Evolutionary conservation across 2,329 filamentous ascomycete species (phyloP), one percentile per base, ranked within the genome.

Genomic region (Leptographium lundbergii): DNA sequence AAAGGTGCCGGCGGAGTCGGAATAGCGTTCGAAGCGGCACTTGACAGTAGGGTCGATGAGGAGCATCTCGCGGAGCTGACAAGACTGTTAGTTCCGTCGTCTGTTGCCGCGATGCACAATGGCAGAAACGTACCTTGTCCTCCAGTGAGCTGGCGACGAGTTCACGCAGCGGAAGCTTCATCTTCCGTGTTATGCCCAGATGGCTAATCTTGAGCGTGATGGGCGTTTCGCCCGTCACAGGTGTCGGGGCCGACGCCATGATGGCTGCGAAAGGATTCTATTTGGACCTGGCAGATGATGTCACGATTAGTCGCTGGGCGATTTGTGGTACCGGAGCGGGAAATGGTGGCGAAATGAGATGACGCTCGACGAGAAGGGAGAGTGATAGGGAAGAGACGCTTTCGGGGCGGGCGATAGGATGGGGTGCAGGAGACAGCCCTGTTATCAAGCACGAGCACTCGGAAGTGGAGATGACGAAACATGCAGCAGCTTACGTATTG

Each of bases 81-180:
- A 51, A 6, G 48, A 19, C 1, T 34, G 32, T 34, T 34, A 34
- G 32, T 34, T 34, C 32, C 10, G 32, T 34, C 32, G 6, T 10
- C 9, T 34, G 7, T 9, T 9, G 32, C 27, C 4, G 27, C 4
- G 7, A 34, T 2, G 32, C 32, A 34, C 32, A 34, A 34, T 34
- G 6, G 6, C 32, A 10, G 7, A 67, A 65, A 81, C 87, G 70
- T 81, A 97, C 94, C 83, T 92, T 95, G 67, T 84, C 78, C 66
- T 91, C 89, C 47, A 99, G 82, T 54, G 84, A 79, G 63, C 76
- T 77, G 56, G 87, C 83, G 63, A 83, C 84, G 59, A 97, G 85
- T 66, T 97, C 92, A 70, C 86, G 85, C 69, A 97, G 81, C 59
- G 90, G 87, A 64, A 97, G 81, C 81, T 95, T 96, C 77, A 95